Evolutionary conservation across 2,329 filamentous ascomycete genomes (phyloP).

Genomic region (Periconia macrospinosa): DNA sequence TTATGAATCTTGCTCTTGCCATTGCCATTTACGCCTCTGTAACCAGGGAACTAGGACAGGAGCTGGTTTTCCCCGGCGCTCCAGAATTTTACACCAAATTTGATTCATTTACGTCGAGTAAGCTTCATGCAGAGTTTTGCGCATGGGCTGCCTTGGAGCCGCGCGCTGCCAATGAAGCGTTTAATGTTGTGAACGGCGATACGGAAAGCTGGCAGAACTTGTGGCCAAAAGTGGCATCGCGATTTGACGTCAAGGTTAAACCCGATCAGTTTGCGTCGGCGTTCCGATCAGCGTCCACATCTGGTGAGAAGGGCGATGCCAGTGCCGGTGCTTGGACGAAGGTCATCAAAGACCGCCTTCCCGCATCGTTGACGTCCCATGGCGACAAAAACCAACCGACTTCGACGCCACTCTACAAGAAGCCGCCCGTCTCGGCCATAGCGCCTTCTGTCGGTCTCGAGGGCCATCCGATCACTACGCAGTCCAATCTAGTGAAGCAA

Average conservation of each 20-base stretch:
- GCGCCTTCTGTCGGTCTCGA: constrained; percentile 16
- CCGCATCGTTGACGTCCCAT: no score
- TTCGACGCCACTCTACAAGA: constrained; percentile 15
- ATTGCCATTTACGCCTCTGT: constrained; percentile 33
- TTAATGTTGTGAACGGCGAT: constrained; percentile 50
- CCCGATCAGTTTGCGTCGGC: constrained; percentile 25
- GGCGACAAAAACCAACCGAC: neutral
- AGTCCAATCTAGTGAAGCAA: constrained; percentile 40
- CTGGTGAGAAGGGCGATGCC: no score
- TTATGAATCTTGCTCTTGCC: constrained; percentile 38
- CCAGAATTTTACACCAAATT: constrained; percentile 32
- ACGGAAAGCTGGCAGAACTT: constrained; percentile 46
- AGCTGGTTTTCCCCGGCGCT: constrained; percentile 30
- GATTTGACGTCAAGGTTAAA: constrained; percentile 41
- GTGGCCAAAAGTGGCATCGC: constrained; percentile 45
- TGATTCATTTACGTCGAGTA: constrained; percentile 29
- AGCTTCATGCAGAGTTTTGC: constrained; percentile 33
- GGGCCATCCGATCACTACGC: constrained; percentile 8
- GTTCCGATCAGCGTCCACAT: no score
- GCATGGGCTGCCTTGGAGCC: constrained; percentile 37
- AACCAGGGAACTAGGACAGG: constrained; percentile 27
- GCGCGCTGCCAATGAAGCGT: constrained; percentile 43
- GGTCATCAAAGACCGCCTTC: no score
- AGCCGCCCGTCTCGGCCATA: constrained; percentile 29
- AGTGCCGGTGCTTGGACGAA: no score